Base-by-base conservation (phyloP, 306 rosid genomes). In the Inga oerstediana region DNA sequence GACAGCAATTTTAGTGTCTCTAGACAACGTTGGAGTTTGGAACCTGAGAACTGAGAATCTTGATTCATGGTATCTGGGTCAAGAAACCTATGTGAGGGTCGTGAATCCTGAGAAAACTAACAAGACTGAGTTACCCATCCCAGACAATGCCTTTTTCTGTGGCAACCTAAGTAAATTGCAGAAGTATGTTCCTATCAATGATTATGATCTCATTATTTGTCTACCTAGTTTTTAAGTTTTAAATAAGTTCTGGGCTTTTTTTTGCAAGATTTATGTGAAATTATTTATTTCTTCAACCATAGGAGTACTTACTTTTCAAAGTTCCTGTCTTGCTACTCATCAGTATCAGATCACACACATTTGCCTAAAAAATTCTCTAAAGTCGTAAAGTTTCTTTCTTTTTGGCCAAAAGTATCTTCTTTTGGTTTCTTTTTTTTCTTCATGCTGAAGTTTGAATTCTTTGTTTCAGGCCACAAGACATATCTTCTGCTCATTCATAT, bases 1-100 rank as follows among this genome's bases (percentile, higher is more conserved):
- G 99, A 89, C 99, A 2, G 92, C 95, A 72, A 87, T 95, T 80
- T 87, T 95, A 88, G 89, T 95, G 59, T 95, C 99, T 46, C 92
- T 95, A 0, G 99, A 95, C 92, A 95, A 95, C 54, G 99, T 95
- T 43, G 98, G 99, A 54, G 72, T 95, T 41, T 95, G 99, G 99
- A 95, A 93, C 87, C 84, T 93, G 52, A 89, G 99, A 86, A 82
- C 99, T 3, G 98, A 95, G 80, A 95, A 93, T 85, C 98, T 95
- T 2, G 99, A 95, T 82, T 90, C 98, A 0, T 95, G 98, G 98
- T 93, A 95, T 82, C 96, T 95, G 45, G 99, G 99, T 88, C 99
- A 95, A 85, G 99, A 95, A 92, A 95, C 99, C 46, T 95, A 95
- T 75, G 67, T 95, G 66, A 83, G 88, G 79, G 92, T 95, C 84